Evolutionary conservation across 257 asterid species (phyloP), one percentile per base, ranked within the genome.

Genomic region (Phtheirospermum japonicum): DNA sequence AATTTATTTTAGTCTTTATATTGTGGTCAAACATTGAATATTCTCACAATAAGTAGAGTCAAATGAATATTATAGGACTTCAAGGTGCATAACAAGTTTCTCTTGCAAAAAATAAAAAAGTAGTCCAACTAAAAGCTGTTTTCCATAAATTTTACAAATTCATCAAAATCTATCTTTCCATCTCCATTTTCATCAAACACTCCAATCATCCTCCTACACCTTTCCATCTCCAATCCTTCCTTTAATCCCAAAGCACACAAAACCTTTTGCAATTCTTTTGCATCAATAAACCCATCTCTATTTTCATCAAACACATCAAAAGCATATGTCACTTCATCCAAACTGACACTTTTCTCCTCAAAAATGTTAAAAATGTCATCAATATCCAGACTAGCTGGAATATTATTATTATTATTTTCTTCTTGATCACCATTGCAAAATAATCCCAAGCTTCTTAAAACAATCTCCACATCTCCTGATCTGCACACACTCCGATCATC

Each of bases 211-310:
- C 72, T 88, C 76, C 64, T 68, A 73, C 95, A 91, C 11, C 70
- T 81, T 52, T 75, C 76, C 54, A 84, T 26, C 9, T 77, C 76
- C 36, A 56, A 67, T 0, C 83, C 95, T 76, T 85, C 79, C 32
- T 69, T 68, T 3, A 91, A 72, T 11, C 95, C 92, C 76, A 88
- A 61, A 63, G 75, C 76, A 48, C 74, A 66, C 0, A 91, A 1
- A 49, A 91, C 70, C 56, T 57, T 81, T 49, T 84, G 95, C 82
- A 91, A 65, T 63, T 91, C 95, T 46, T 19, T n/a, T 5, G 79
- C 92, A 58, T 91, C 95, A 14, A 91, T 80, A 64, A 79, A 81
- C 14, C 98, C 98, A 76, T 91, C 98, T 59, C 66, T 57, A 16
- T 86, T 81, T 19, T 65, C 66, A 52, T 91, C 98, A 45, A 82